phyloP scores from a whole-genome alignment of 345 rosid species.

The Gossypioides kirkii region DNA sequence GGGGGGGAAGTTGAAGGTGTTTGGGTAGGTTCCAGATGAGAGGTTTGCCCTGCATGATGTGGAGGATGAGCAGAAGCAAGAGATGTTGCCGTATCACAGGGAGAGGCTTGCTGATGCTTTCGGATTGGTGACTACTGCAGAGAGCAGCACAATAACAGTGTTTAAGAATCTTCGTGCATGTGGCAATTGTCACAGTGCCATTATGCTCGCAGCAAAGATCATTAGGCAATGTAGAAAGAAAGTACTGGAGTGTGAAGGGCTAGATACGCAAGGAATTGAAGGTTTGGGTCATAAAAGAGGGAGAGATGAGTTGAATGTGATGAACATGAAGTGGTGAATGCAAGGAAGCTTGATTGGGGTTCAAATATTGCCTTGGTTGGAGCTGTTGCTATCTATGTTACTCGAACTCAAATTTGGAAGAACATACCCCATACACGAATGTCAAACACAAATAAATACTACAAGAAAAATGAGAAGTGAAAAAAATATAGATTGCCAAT shows the following conservation, averaged over 20 bases:
- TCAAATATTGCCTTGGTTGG: not conserved
- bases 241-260: too few relatives aligned
- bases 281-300: too few relatives aligned
- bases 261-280: too few relatives aligned
- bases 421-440: too few relatives aligned
- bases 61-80: slow-evolving; percentile 68
- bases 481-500: too few relatives aligned
- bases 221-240: not conserved
- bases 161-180: slow-evolving; percentile 75
- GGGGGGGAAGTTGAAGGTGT: slow-evolving; percentile 46
- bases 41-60: slow-evolving; percentile 57
- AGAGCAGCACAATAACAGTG: slow-evolving; percentile 46
- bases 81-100: slow-evolving; percentile 54
- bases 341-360: not conserved
- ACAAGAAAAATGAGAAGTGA: too few relatives aligned
- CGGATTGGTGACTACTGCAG: slow-evolving; percentile 38
- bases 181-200: slow-evolving; percentile 50
- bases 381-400: not conserved
- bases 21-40: slow-evolving; percentile 54
- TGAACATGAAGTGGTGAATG: not conserved
- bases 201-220: slow-evolving; percentile 40
- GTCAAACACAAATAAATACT: too few relatives aligned
- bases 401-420: too few relatives aligned
- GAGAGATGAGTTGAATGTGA: too few relatives aligned
- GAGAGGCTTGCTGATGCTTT: slow-evolving; percentile 67